phyloP scores from a whole-genome alignment of 495 filamentous ascomycete species.

The Cenococcum geophilum region DNA sequence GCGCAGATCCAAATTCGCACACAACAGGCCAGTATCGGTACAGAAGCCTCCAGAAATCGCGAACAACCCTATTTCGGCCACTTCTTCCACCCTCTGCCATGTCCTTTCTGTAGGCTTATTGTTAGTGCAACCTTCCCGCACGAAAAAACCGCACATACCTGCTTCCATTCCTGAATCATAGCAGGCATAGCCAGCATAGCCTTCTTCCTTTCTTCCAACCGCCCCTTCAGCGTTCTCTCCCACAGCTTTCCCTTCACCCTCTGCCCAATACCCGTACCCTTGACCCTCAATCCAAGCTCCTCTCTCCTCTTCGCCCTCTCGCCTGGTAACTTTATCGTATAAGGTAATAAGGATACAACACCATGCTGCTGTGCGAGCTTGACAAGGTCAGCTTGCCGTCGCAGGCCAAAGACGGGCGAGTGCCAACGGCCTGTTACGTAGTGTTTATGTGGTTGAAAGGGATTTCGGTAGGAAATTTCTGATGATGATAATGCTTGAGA shows the following conservation, averaged over 20 bases:
- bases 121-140: constrained; percentile 8
- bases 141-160: constrained; percentile 53
- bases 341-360: constrained; percentile 78
- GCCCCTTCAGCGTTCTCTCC: constrained; percentile 78
- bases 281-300: constrained; percentile 70
- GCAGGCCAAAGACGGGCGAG: constrained; percentile 69
- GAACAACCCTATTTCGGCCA: constrained; percentile 61
- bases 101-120: constrained; percentile 58
- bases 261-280: constrained; percentile 88
- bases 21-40: background rate
- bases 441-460: constrained; percentile 68
- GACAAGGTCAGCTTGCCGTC: constrained; percentile 85
- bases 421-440: constrained; percentile 70
- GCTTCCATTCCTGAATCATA: constrained; percentile 86
- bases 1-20: background rate
- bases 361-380: constrained; percentile 76
- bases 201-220: constrained; percentile 79
- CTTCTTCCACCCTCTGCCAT: constrained; percentile 83
- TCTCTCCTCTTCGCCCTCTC: constrained; percentile 57
- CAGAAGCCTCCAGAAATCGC: background rate
- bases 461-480: constrained; percentile 52
- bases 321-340: constrained; percentile 66
- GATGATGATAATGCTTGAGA: constrained; percentile 16
- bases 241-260: constrained; percentile 89
- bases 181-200: constrained; percentile 93